Conservation (phyloP, 73 alveolate genomes). For the Paramecium sonneborni region DNA sequence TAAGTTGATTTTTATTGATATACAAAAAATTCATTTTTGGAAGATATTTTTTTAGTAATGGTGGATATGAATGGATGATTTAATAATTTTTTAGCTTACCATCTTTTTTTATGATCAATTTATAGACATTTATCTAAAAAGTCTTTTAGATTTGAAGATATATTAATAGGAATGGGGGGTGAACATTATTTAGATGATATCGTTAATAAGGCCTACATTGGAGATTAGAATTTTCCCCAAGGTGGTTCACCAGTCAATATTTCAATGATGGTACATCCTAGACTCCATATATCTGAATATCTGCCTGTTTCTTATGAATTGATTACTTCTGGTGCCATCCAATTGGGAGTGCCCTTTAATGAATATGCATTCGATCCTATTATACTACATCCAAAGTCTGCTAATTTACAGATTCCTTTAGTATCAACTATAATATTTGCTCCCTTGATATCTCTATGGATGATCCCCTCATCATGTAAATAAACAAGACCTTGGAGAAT, state of each 20-base stretch:
- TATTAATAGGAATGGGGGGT: conserved; percentile 54
- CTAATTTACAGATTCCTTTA: conserved; percentile 67
- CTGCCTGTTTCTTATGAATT: conserved; percentile 37
- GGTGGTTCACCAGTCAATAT: conserved; percentile 67
- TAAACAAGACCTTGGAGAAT: conserved; percentile 61
- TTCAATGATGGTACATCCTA: conserved; percentile 63
- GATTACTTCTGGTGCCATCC: conserved; percentile 88
- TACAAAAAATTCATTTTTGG: neutral
- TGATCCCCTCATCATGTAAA: conserved; percentile 61
- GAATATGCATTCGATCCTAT: conserved; percentile 11
- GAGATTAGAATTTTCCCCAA: conserved; percentile 24
- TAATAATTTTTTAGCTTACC: conserved; percentile 18
- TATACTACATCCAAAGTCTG: conserved; percentile 70
- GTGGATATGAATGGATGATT: neutral
- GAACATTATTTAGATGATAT: neutral
- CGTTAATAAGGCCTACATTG: neutral
- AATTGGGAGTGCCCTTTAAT: conserved; percentile 79
- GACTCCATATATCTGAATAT: conserved; percentile 65
- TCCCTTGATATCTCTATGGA: conserved; percentile 71
- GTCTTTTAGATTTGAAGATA: conserved; percentile 13
- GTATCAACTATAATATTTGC: conserved; percentile 70
- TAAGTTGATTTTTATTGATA: neutral
- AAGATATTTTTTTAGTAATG: neutral
- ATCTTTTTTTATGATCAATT: conserved; percentile 57
- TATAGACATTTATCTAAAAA: conserved; percentile 48